Conservation (phyloP, 306 rosid genomes). For the Trichosanthes cucumerina region DNA sequence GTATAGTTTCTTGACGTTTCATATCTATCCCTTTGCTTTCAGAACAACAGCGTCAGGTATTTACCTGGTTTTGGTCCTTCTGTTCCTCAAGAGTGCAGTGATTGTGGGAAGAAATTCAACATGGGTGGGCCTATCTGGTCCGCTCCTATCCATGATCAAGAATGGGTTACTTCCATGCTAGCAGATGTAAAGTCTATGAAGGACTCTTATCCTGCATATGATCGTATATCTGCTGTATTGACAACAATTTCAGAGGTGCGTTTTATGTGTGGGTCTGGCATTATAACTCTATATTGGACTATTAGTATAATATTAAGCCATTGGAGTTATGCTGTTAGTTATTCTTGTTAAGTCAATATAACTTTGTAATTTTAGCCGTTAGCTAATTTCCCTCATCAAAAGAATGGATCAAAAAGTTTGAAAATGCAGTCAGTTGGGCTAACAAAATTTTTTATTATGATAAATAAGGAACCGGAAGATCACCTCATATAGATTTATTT, state of each 20-base stretch:
- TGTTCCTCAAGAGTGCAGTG: constrained; percentile 81
- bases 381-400: neutral
- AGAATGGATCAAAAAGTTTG: neutral
- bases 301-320: neutral
- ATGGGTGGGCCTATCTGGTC: constrained; percentile 99
- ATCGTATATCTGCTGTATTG: constrained; percentile 75
- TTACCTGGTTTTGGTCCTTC: constrained; percentile 85
- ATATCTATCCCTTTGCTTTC: constrained; percentile 18
- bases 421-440: neutral
- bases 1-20: constrained; percentile 5
- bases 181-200: constrained; percentile 58
- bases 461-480: neutral
- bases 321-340: neutral
- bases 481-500: neutral
- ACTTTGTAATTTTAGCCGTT: neutral
- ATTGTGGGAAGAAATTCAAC: constrained; percentile 82
- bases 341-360: neutral
- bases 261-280: neutral
- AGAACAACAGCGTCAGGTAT: constrained; percentile 77
- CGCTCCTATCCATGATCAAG: constrained; percentile 92
- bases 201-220: constrained; percentile 75
- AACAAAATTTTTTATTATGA: neutral
- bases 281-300: neutral
- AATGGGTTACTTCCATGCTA: constrained; percentile 78
- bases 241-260: constrained; percentile 86